A percentile compares a stretch with the other conserved stretches of the same genome.
phyloP scores from a whole-genome alignment of 208 protist species.

The Trypanosoma scelopori region DNA sequence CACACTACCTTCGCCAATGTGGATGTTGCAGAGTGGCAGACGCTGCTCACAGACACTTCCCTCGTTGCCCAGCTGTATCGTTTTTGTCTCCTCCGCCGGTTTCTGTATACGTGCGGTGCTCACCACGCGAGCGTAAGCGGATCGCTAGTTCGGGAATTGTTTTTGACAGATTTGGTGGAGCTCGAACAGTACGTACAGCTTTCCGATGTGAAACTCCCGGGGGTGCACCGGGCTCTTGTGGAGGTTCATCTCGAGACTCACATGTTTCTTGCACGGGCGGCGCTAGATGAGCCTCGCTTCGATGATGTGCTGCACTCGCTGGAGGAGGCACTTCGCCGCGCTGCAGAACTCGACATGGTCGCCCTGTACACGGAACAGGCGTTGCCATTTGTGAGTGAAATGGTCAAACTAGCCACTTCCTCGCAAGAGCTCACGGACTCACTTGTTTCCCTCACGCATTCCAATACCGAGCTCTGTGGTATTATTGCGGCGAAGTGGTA shows the following conservation, averaged over 20 bases:
- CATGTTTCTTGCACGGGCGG: slow-evolving; percentile 48
- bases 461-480: slow-evolving; percentile 38
- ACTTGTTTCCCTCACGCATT: slow-evolving; percentile 30
- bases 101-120: slow-evolving; percentile 11
- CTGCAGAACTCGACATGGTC: slow-evolving; percentile 24
- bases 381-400: slow-evolving; percentile 30
- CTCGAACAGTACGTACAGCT: slow-evolving; percentile 18
- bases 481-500: slow-evolving; percentile 60
- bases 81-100: slow-evolving; percentile 16
- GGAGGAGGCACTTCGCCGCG: slow-evolving; percentile 43
- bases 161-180: slow-evolving; percentile 23
- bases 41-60: slow-evolving; percentile 7
- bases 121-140: slow-evolving; percentile 21
- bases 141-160: slow-evolving; percentile 23
- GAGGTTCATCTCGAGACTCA: slow-evolving; percentile 65
- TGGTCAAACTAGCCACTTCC: slow-evolving; percentile 48
- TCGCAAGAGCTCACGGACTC: slow-evolving; percentile 42
- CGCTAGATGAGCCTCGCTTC: slow-evolving; percentile 42
- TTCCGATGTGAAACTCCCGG: neutral
- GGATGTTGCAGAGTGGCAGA: slow-evolving; percentile 13
- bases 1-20: slow-evolving; percentile 17
- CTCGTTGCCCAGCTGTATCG: slow-evolving; percentile 19
- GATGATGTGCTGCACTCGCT: slow-evolving; percentile 52
- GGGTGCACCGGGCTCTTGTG: slow-evolving; percentile 34
- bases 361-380: slow-evolving; percentile 41